phyloP scores from a whole-genome alignment of 2,329 filamentous ascomycete genomes.

The Penicillium sclerotigenum region DNA sequence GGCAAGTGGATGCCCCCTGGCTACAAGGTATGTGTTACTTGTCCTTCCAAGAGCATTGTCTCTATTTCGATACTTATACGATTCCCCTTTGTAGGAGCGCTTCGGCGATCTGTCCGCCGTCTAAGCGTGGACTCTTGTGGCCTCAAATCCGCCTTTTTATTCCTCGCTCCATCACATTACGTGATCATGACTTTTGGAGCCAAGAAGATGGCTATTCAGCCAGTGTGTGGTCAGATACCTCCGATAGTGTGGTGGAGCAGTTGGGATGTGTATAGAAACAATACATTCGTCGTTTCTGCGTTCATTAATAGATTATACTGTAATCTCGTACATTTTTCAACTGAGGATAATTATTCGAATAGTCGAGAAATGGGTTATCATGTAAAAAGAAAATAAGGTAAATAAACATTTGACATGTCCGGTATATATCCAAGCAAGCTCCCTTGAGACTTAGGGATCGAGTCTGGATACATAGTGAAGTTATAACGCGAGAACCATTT shows the following conservation, averaged over 20 bases:
- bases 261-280: slow-evolving; percentile 42
- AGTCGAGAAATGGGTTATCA: neutral
- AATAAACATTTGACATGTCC: neutral
- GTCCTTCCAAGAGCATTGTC: too few species aligned
- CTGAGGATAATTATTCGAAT: neutral
- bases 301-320: slow-evolving; percentile 2
- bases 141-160: slow-evolving; percentile 31
- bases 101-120: slow-evolving; percentile 95
- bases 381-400: too few species aligned
- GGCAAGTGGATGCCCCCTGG: slow-evolving; percentile 97
- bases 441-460: neutral
- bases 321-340: neutral
- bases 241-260: slow-evolving; percentile 31
- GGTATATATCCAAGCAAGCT: neutral
- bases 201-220: slow-evolving; percentile 25
- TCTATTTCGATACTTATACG: slow-evolving; percentile 1
- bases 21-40: slow-evolving; percentile 76
- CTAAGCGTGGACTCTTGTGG: slow-evolving; percentile 55
- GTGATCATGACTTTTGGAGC: slow-evolving; percentile 29
- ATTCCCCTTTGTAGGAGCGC: slow-evolving; percentile 69
- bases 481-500: neutral
- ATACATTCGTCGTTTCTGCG: slow-evolving; percentile 34
- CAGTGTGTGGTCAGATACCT: slow-evolving; percentile 20
- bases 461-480: neutral
- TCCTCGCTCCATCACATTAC: slow-evolving; percentile 32